Percentiles rank a stretch among this genome's conserved stretches.
Conservation (phyloP, 2,329 filamentous ascomycete genomes). For the Didymella pomorum region DNA sequence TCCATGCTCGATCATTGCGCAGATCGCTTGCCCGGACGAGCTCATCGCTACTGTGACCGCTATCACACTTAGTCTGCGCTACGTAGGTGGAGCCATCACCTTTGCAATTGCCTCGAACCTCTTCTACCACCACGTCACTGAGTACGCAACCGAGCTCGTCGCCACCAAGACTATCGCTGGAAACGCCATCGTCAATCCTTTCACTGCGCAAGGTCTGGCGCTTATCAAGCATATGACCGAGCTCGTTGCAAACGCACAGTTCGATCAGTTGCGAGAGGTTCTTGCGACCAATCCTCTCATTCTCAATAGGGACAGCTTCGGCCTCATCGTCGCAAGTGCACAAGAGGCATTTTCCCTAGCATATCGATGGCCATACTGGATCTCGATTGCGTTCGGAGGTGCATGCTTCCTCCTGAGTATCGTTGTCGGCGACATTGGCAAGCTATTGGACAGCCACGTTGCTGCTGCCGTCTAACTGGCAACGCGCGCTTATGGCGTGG, state of each 20-base stretch:
- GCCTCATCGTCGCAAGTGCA: slow-evolving; percentile 60
- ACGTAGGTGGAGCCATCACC: slow-evolving; percentile 71
- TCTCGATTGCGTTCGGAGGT: slow-evolving; percentile 68
- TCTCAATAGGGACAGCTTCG: slow-evolving; percentile 54
- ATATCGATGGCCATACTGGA: slow-evolving; percentile 69
- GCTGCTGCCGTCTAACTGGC: slow-evolving; percentile 14
- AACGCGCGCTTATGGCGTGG: not conserved
- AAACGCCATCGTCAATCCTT: slow-evolving; percentile 54
- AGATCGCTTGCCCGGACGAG: slow-evolving; percentile 74
- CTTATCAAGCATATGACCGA: slow-evolving; percentile 56
- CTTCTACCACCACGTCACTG: slow-evolving; percentile 39
- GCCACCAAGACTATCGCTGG: slow-evolving; percentile 57
- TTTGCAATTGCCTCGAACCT: slow-evolving; percentile 60
- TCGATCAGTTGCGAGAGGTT: slow-evolving; percentile 50
- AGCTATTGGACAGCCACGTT: slow-evolving; percentile 30
- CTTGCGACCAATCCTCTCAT: slow-evolving; percentile 56
- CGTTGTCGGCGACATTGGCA: slow-evolving; percentile 65
- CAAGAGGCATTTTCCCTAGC: slow-evolving; percentile 65
- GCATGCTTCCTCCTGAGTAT: slow-evolving; percentile 65
- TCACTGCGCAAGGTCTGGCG: slow-evolving; percentile 51
- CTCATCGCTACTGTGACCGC: slow-evolving; percentile 74
- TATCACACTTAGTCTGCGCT: slow-evolving; percentile 73
- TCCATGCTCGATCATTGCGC: slow-evolving; percentile 71
- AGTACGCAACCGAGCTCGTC: slow-evolving; percentile 31
- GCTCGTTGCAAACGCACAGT: slow-evolving; percentile 53